Conservation (phyloP, 306 rosid species). For the Cicer yamashitae region DNA sequence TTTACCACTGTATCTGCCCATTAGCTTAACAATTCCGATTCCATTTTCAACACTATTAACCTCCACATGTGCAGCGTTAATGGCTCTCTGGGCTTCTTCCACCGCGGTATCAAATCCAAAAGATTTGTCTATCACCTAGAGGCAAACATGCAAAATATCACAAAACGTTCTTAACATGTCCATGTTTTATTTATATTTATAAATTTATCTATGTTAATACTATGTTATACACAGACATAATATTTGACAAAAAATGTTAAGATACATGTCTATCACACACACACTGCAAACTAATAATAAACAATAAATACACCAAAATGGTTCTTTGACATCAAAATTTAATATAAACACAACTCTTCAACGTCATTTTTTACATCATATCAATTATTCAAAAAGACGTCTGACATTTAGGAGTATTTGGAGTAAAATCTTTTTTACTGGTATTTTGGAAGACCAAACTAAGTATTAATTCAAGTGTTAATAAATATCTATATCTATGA, state of each 20-base stretch:
- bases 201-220: not conserved
- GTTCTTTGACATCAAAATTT: not conserved
- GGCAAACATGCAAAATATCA: slow-evolving; percentile 45
- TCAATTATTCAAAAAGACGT: not conserved
- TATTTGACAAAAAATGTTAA: slow-evolving; percentile 18
- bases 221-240: not conserved
- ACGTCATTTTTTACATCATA: not conserved
- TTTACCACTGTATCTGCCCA: slow-evolving; percentile 96
- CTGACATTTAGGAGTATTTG: not conserved
- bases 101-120: slow-evolving; percentile 99
- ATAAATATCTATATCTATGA: not conserved
- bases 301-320: not conserved
- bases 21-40: slow-evolving; percentile 88
- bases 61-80: slow-evolving; percentile 95
- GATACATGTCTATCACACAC: slow-evolving; percentile 9
- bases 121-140: slow-evolving; percentile 95
- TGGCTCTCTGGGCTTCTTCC: slow-evolving; percentile 98
- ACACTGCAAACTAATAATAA: not conserved
- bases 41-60: slow-evolving; percentile 94
- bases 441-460: not conserved
- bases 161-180: slow-evolving; percentile 20
- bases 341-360: not conserved
- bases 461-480: not conserved
- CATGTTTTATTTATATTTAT: slow-evolving; percentile 25
- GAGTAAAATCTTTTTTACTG: not conserved